Conservation (phyloP, 1,284 basidiomycete species). For the Sporisorium graminicola region DNA sequence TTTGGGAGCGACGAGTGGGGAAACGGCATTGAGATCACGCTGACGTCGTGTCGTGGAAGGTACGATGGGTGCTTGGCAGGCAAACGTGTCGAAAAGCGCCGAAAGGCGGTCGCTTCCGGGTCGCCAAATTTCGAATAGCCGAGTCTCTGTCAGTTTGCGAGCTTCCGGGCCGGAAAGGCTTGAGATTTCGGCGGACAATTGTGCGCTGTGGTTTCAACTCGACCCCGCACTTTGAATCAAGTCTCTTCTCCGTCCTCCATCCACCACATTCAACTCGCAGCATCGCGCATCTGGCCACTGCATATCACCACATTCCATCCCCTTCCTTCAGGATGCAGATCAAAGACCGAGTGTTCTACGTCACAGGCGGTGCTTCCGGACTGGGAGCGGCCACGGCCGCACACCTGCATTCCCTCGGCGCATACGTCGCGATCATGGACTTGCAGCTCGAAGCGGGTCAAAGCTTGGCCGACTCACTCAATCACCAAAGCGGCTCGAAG, state of each 20-base stretch:
- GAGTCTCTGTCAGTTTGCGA: too few species aligned
- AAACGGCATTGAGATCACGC: neutral
- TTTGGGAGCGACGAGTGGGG: neutral
- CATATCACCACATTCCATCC: neutral
- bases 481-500: conserved; percentile 9
- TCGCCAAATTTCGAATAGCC: neutral
- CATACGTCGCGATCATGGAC: conserved; percentile 62
- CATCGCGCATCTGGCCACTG: neutral
- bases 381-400: conserved; percentile 64
- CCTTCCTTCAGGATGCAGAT: conserved; percentile 52
- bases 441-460: conserved; percentile 44
- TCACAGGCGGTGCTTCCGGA: conserved; percentile 66
- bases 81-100: neutral
- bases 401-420: conserved; percentile 55
- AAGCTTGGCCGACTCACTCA: conserved; percentile 40
- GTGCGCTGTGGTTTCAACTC: too few species aligned
- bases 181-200: neutral
- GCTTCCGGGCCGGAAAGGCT: neutral
- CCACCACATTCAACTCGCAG: neutral
- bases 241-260: neutral
- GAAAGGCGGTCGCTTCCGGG: neutral
- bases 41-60: too few species aligned
- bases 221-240: neutral
- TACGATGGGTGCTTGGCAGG: neutral
- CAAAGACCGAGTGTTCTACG: conserved; percentile 53